phyloP scores from a whole-genome alignment of 768 basidiomycete genomes.

The Boletus rex-veris region DNA sequence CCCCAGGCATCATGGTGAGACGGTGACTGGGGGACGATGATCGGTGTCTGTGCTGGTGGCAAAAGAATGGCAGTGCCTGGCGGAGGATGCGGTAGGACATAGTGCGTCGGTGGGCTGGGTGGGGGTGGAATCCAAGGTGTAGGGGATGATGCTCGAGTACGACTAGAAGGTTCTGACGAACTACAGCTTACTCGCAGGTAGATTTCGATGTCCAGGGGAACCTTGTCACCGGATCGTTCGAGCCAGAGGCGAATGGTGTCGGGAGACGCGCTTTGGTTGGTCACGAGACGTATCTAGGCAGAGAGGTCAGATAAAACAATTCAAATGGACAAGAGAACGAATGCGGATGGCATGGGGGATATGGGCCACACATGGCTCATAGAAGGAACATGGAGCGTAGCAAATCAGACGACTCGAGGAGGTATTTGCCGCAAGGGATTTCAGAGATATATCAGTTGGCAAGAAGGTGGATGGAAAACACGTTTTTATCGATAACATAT shows the following conservation, averaged over 20 bases:
- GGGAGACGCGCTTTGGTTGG: slow-evolving; percentile 64
- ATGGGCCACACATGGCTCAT: not conserved
- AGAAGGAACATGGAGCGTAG: not conserved
- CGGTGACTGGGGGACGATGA: slow-evolving; percentile 46
- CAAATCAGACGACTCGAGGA: not conserved
- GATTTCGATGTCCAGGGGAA: slow-evolving; percentile 79
- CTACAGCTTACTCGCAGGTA: slow-evolving; percentile 53
- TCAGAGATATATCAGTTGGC: not conserved
- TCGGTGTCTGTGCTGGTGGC: slow-evolving; percentile 40
- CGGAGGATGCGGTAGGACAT: slow-evolving; percentile 34
- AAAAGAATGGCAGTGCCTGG: slow-evolving; percentile 28
- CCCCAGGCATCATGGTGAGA: slow-evolving; percentile 40
- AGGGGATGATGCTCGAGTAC: slow-evolving; percentile 28
- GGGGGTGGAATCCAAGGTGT: slow-evolving; percentile 31
- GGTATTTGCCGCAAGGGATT: slow-evolving; percentile 1
- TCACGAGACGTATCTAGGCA: slow-evolving; percentile 66
- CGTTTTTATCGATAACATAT: slow-evolving; percentile 15
- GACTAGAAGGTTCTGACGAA: slow-evolving; percentile 21
- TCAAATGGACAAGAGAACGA: not conserved
- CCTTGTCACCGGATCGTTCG: slow-evolving; percentile 66
- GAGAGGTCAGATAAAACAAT: not conserved
- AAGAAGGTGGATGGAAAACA: slow-evolving; percentile 3
- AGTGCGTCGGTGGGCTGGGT: slow-evolving; percentile 35
- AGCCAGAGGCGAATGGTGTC: slow-evolving; percentile 83
- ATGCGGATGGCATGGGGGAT: slow-evolving; percentile 2